Percentiles rank a stretch among this genome's conserved stretches.
Evolutionary conservation across 257 asterid genomes (phyloP).

Genomic region (Cynanchum wilfordii): DNA sequence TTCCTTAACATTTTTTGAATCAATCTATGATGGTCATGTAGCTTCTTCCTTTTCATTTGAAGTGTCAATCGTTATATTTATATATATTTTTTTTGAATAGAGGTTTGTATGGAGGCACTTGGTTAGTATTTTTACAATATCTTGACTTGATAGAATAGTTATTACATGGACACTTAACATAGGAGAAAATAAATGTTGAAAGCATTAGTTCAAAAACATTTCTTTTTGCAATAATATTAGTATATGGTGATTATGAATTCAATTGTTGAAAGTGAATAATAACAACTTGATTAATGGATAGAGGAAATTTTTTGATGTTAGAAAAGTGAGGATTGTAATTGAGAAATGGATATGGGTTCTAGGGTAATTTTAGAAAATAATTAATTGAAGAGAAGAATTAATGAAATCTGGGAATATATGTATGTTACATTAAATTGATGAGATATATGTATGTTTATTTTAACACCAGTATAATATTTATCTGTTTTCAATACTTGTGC

Average conservation of each 20-base stretch:
- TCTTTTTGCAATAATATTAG: background rate
- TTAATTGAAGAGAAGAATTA: background rate
- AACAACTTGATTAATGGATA: background rate
- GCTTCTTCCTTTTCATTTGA: background rate
- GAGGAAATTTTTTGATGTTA: background rate
- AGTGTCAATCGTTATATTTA: no score
- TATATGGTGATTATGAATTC: background rate
- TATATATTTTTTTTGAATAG: no score
- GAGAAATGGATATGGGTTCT: no score
- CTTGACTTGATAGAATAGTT: background rate
- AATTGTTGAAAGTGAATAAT: background rate
- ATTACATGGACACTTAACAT: background rate
- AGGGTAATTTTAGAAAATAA: background rate
- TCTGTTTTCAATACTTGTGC: background rate
- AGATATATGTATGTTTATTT: conserved; percentile 9
- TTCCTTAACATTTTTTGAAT: background rate
- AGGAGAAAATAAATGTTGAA: no score
- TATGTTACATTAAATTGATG: conserved; percentile 14
- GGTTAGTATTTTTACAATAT: background rate
- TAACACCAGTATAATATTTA: background rate
- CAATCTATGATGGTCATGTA: background rate
- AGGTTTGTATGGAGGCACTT: background rate
- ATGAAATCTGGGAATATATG: background rate
- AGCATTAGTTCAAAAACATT: background rate
- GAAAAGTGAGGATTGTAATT: background rate